These are phyloP conservation scores for Sambucus nigra DNA, from an alignment of 129 eudicot genomes.

Conservation along the genomic window DNA sequence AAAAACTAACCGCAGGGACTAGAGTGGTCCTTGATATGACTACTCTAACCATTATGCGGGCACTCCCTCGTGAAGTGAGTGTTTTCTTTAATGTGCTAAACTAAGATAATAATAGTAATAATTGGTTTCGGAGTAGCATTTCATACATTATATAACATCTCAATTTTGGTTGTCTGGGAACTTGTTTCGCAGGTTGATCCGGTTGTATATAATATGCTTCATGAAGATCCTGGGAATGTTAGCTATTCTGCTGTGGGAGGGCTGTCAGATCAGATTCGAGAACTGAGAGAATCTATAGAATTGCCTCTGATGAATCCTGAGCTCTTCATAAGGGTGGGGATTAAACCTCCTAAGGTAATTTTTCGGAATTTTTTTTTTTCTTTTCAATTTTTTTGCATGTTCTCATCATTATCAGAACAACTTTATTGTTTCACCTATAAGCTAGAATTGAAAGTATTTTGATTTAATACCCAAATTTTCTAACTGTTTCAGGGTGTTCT, in stretches of 20 bases:
- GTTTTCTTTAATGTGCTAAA: neutral
- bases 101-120: too few relatives aligned
- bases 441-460: constrained; percentile 1
- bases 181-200: constrained; percentile 73
- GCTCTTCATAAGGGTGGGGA: constrained; percentile 91
- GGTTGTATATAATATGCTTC: constrained; percentile 94
- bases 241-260: constrained; percentile 99
- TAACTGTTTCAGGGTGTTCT: constrained; percentile 72
- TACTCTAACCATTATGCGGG: constrained; percentile 92
- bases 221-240: constrained; percentile 96
- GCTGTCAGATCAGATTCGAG: constrained; percentile 89
- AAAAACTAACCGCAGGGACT: constrained; percentile 85
- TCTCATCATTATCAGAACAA: too few relatives aligned
- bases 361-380: neutral
- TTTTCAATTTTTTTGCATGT: neutral
- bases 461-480: neutral
- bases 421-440: too few relatives aligned
- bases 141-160: too few relatives aligned
- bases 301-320: constrained; percentile 99
- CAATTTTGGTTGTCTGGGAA: neutral
- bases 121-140: too few relatives aligned
- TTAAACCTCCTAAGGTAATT: constrained; percentile 93
- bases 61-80: constrained; percentile 95
- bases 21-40: constrained; percentile 99
- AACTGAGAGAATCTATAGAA: constrained; percentile 91